Evolutionary conservation across 331 rosid species (phyloP).

Genomic region (Erythrophleum ivorense): DNA sequence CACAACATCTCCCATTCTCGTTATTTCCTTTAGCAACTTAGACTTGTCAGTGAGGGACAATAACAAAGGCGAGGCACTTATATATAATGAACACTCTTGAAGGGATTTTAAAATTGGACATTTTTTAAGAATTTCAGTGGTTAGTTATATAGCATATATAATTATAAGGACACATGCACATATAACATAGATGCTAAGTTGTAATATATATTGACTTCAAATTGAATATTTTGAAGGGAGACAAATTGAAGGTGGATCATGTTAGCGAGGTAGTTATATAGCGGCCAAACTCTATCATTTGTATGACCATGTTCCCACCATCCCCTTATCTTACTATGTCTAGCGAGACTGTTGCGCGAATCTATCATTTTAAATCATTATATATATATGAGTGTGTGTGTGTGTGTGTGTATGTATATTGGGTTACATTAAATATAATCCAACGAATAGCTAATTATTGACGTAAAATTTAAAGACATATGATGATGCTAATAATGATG

Average conservation of each 20-base stretch:
- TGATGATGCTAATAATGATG: conserved; percentile 6
- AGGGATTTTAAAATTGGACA: conserved; percentile 17
- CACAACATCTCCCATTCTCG: conserved; percentile 49
- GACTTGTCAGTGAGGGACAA: conserved; percentile 33
- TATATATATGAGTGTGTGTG: too few relatives aligned
- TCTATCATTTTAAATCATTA: conserved; percentile 37
- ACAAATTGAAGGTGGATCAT: conserved; percentile 55
- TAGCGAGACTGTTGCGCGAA: conserved; percentile 37
- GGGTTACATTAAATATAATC: conserved; percentile 4
- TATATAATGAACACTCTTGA: conserved; percentile 33
- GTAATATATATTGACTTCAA: conserved; percentile 44
- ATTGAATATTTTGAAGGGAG: conserved; percentile 50
- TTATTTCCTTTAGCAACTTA: conserved; percentile 28
- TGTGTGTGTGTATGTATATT: not conserved
- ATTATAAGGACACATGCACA: not conserved
- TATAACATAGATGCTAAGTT: conserved; percentile 13
- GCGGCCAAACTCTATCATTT: conserved; percentile 50
- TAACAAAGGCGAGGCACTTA: conserved; percentile 13
- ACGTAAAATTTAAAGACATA: conserved; percentile 27
- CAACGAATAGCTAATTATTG: conserved; percentile 24
- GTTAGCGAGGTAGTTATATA: conserved; percentile 62
- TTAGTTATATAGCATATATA: conserved; percentile 13
- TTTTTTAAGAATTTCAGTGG: conserved; percentile 15
- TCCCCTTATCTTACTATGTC: conserved; percentile 36
- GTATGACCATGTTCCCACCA: conserved; percentile 47